Base-by-base conservation (phyloP, 164 flowering plant genomes). In the Euptelea pleiosperma region DNA sequence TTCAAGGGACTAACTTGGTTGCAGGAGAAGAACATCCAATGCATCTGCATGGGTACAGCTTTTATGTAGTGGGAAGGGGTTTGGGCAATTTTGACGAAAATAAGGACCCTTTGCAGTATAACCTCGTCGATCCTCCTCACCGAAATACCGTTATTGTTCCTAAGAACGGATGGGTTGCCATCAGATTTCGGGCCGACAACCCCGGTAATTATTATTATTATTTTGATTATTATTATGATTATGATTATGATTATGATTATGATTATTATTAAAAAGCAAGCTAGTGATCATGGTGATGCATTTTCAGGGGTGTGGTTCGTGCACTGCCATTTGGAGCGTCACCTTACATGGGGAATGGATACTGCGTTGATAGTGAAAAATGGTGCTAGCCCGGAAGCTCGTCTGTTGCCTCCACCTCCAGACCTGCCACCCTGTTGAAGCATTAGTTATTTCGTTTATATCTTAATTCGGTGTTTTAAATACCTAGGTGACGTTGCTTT, bases 251-350 rank as follows among this genome's bases (percentile, higher is more conserved):
- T 6, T 6, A 8, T 15, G 19, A 18, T 4, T n/a, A 21, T n/a
- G 37, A 12, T 4, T 7, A 21, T 28, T 19, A 30, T 28, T 18
- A 9, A 3, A 11, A 6, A 25, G 3, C 8, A 8, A 6, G 0
- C 12, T 48, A n/a, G n/a, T 42, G 8, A 15, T 24, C 1, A 3
- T 29, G 7, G 3, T 16, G 43, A 35, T 22, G 1, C 1, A 3
- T 24, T 50, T 49, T 16, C 64, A 85, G 86, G 91, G 15, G 82
- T 79, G 1, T 76, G 87, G 91, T 74, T 78, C 28, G 63, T 85
- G 84, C 91, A 82, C 31, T 80, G 87, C 45, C 86, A 81, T 52
- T 24, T 80, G 6, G 84, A 85, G 40, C 57, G 78, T 1, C 91
- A 82, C 54, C 21, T 34, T 0, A 64, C 47, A 0, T 85, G 86